Evolutionary conservation across 495 filamentous ascomycete genomes (phyloP).

Genomic region (Penicillium dipodomyicola): DNA sequence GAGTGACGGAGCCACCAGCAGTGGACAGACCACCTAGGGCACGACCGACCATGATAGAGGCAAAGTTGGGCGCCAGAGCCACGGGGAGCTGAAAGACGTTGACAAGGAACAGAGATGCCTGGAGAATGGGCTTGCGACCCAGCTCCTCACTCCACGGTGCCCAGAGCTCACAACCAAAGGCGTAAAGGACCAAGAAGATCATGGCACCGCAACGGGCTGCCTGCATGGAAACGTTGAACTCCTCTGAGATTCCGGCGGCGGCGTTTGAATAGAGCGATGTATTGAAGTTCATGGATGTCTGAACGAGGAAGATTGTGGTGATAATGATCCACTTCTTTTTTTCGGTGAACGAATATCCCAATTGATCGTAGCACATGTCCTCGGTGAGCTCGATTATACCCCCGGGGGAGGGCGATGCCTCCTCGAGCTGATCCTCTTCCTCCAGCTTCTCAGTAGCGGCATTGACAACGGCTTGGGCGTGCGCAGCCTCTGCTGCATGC

Average conservation of each 20-base stretch:
- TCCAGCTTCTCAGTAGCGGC: slow-evolving; percentile 28
- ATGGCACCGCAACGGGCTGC: slow-evolving; percentile 55
- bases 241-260: slow-evolving; percentile 46
- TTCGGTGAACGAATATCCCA: slow-evolving; percentile 53
- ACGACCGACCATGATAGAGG: slow-evolving; percentile 55
- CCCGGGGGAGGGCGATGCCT: slow-evolving; percentile 17
- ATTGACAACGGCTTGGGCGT: slow-evolving; percentile 30
- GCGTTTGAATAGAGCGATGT: slow-evolving; percentile 57
- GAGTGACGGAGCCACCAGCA: slow-evolving; percentile 61
- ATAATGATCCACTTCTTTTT: slow-evolving; percentile 61
- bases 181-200: slow-evolving; percentile 61
- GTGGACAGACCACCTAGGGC: slow-evolving; percentile 58
- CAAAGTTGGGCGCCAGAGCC: slow-evolving; percentile 53
- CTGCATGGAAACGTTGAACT: slow-evolving; percentile 48
- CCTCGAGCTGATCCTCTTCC: slow-evolving; percentile 29
- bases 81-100: slow-evolving; percentile 59
- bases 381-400: slow-evolving; percentile 50
- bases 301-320: slow-evolving; percentile 57
- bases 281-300: slow-evolving; percentile 60
- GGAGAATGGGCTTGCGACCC: slow-evolving; percentile 56
- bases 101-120: slow-evolving; percentile 55
- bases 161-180: slow-evolving; percentile 66
- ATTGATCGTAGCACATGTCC: slow-evolving; percentile 55
- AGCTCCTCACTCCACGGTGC: slow-evolving; percentile 65
- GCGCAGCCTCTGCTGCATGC: slow-evolving; percentile 35